Base-by-base conservation (phyloP, 2,329 filamentous ascomycete genomes). In the Aspergillus piperis region DNA sequence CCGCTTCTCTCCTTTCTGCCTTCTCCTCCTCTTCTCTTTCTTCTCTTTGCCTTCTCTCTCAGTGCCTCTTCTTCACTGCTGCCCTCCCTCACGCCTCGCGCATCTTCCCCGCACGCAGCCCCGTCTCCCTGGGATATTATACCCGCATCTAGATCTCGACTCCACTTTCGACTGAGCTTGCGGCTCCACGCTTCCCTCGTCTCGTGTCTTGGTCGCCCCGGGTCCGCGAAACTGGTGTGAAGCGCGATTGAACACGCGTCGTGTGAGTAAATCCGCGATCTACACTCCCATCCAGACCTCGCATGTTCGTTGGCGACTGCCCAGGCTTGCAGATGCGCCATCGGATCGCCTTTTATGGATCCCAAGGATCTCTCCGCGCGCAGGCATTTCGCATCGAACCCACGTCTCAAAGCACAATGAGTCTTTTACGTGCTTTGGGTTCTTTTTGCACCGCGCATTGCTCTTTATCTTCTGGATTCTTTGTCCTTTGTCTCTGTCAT, bases 1-100 rank as follows among this genome's bases (percentile, higher is more conserved):
- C 73, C 71, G 71, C 74, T 73, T 73, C 71, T 73, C 71, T 71
- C 69, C 71, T 71, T 73, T 71, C 74, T 68, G 67, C 62, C 63
- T 64, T 61, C 64, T 63, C 65, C 62, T 64, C 63, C 61, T 64
- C 55, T 66, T 57, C 58, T 62, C 58, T 60, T 60, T 59, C 53
- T 60, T 48, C 25, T 58, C 61, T 21, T 61, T 58, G 57, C 50
- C 60, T 53, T 59, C 64, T 65, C 65, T 62, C 56, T 64, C 62
- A 63, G 49, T 61, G 57, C 57, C 64, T 64, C 54, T 7, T 25
- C 30, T 41, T 54, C 21, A 44, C 50, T 50, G 51, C 11, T 52
- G 38, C 55, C 49, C 27, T 23, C 27, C 39, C 59, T 52, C 39
- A 36, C 48, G 52, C 60, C 54, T 52, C 60, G 48, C 54, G 50